Evolutionary conservation across 192 early-diverging fungal species (phyloP).

Genomic region (Podila horticola): DNA sequence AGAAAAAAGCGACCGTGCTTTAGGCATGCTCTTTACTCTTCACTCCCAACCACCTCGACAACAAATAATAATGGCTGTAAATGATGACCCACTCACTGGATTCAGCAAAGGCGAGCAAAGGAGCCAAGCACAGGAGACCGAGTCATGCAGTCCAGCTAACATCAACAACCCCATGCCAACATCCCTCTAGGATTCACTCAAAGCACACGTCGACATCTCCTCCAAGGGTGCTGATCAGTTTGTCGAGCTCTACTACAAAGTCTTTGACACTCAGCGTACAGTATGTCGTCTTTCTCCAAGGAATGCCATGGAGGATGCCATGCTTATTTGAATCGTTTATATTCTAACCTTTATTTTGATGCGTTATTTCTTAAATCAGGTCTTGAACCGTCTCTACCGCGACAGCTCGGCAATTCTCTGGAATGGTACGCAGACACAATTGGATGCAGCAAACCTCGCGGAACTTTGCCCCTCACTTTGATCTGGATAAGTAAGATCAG

Average conservation of each 20-base stretch:
- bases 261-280: slow-evolving; percentile 53
- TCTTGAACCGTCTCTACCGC: slow-evolving; percentile 55
- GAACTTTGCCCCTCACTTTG: not conserved
- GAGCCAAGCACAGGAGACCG: not conserved
- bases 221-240: slow-evolving; percentile 62
- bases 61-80: no score
- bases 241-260: slow-evolving; percentile 56
- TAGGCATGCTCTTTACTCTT: no score
- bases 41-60: no score
- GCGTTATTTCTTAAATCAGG: slow-evolving; percentile 5
- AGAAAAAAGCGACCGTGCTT: not conserved
- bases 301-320: no score
- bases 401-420: slow-evolving; percentile 62
- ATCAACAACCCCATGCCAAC: not conserved
- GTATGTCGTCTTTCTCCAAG: slow-evolving; percentile 34
- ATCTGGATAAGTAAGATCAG: not conserved
- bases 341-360: not conserved
- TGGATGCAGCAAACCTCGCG: no score
- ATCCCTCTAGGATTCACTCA: slow-evolving; percentile 19
- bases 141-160: not conserved
- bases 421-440: slow-evolving; percentile 54
- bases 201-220: slow-evolving; percentile 47
- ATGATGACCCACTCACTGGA: no score
- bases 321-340: not conserved
- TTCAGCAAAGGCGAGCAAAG: not conserved